Evolutionary conservation across 139 green algal genomes (phyloP), one percentile per base, ranked within the genome.

Genomic region (Ostreobium quekettii): DNA sequence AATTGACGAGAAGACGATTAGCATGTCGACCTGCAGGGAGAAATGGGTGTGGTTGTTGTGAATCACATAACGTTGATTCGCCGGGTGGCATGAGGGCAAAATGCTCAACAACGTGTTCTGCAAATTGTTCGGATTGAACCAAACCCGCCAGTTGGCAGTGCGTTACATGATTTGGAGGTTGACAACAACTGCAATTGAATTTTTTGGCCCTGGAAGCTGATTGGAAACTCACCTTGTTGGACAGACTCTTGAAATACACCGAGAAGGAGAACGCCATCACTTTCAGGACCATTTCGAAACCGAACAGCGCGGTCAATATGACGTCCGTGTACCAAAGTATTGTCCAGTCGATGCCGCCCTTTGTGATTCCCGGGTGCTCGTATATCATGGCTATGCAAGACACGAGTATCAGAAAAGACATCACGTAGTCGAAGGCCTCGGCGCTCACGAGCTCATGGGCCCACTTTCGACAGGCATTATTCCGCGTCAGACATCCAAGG

Each of bases 321-420:
- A 85, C 64, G 57, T 91, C 80, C 3, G 67, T 38, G 36, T 68
- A 68, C 37, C 49, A 68, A 4, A 68, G 11, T 19, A 68, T 39
- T 58, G 36, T 71, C 36, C 36, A 19, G n/a, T 75, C 67, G 49
- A 76, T 38, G 6, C 57, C 47, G 19, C 67, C 73, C 0, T 30
- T 47, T 33, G 67, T 61, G 26, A 89, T 71, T 36, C 39, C 67
- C 0, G 88, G 82, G 47, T 74, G 73, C 74, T 93, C 87, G 35
- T 83, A 72, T 7, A 82, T 78, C 83, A 91, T 86, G 3, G 60
- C 53, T 30, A 82, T 70, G 74, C 87, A 93, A 73, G 80, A 87
- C 35, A 89, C 61, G 24, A 85, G 22, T 49, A 93, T 88, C 60
- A 88, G 48, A 31, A 80, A 58, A 19, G 88, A 79, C 79, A 91